Percentiles rank a stretch among this genome's conserved stretches.
Conservation (phyloP, 2,329 filamentous ascomycete species). For the Salinomyces thailandicus region DNA sequence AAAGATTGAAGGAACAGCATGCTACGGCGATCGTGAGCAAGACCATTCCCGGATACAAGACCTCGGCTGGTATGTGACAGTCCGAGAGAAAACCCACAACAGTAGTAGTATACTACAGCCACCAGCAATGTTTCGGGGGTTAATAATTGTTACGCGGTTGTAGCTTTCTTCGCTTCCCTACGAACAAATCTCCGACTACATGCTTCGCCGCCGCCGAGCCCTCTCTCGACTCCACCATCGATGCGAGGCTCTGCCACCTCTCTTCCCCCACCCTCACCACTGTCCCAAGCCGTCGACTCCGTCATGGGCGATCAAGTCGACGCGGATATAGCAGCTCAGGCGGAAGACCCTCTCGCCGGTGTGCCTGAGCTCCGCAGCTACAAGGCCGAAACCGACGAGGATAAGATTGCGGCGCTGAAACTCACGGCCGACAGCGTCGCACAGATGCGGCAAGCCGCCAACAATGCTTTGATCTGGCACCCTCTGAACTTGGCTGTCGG, state of each 20-base stretch:
- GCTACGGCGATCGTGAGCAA: slow-evolving; percentile 16
- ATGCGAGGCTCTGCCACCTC: slow-evolving; percentile 35
- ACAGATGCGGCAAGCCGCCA: slow-evolving; percentile 64
- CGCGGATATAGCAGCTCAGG: slow-evolving; percentile 5
- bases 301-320: slow-evolving; percentile 11
- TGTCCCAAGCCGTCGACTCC: slow-evolving; percentile 25
- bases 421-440: slow-evolving; percentile 73
- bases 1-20: slow-evolving; percentile 19
- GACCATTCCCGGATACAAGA: slow-evolving; percentile 26
- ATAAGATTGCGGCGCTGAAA: slow-evolving; percentile 57
- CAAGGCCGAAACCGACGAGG: slow-evolving; percentile 38
- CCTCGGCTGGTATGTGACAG: slow-evolving; percentile 25
- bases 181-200: slow-evolving; percentile 65
- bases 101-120: no score
- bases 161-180: slow-evolving; percentile 75
- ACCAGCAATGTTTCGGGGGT: not conserved
- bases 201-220: slow-evolving; percentile 48
- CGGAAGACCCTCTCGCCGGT: slow-evolving; percentile 36
- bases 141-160: no score
- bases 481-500: slow-evolving; percentile 36
- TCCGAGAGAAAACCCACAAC: no score
- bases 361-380: slow-evolving; percentile 56
- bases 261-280: slow-evolving; percentile 41
- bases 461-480: slow-evolving; percentile 53
- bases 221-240: slow-evolving; percentile 54